phyloP scores from a whole-genome alignment of 148 eudicot genomes.

The Heliosperma pusillum region DNA sequence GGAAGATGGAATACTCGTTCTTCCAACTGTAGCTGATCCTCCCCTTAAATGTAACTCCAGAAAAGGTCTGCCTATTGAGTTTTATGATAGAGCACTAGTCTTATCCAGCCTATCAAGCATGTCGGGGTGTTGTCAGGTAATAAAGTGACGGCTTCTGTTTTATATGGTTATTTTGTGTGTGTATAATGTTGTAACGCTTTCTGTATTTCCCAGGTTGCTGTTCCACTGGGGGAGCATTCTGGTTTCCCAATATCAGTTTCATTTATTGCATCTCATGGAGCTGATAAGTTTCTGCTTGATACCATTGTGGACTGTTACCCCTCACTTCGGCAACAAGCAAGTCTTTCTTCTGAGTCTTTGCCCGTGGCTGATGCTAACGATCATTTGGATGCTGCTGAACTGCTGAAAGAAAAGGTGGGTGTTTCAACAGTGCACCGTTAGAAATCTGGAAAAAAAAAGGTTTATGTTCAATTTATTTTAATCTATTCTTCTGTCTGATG shows the following conservation, averaged over 20 bases:
- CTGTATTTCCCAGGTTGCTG: conserved; percentile 44
- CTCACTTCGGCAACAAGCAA: conserved; percentile 57
- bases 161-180: neutral
- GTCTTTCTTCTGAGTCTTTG: conserved; percentile 36
- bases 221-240: conserved; percentile 70
- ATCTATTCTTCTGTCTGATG: neutral
- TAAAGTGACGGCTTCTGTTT: neutral
- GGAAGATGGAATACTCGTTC: conserved; percentile 80
- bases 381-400: conserved; percentile 69
- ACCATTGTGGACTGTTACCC: conserved; percentile 72
- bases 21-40: conserved; percentile 74
- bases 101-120: conserved; percentile 70
- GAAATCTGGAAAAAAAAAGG: neutral
- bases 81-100: conserved; percentile 56
- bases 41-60: conserved; percentile 52
- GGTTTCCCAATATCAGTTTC: conserved; percentile 66
- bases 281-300: conserved; percentile 86
- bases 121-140: conserved; percentile 97
- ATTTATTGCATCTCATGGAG: conserved; percentile 70
- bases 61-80: conserved; percentile 46
- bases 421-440: neutral
- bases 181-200: conserved; percentile 1
- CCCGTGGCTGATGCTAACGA: conserved; percentile 50
- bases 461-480: neutral
- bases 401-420: conserved; percentile 79